Base-by-base conservation (phyloP, 768 basidiomycete genomes). In the Flagelloscypha sp. region DNA sequence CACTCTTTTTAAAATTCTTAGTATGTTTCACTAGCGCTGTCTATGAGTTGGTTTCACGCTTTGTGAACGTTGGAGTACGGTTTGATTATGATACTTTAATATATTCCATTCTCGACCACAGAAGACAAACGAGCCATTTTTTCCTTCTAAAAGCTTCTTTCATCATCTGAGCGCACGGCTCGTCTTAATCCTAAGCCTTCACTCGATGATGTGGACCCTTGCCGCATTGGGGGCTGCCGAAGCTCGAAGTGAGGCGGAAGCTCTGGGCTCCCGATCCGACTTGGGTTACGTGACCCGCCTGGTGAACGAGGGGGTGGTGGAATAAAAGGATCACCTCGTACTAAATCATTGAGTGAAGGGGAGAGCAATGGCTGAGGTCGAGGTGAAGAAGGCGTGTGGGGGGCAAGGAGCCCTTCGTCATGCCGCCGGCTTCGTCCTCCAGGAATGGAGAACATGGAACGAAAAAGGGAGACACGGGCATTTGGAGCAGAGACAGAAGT, bases 371-470 rank as follows among this genome's bases (percentile, higher is more conserved):
- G 38, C 4, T 30, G 37, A 23, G 41, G 20, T n/a, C n/a, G 33
- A 13, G 41, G 32, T 19, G 53, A 51, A 33, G 46, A 48, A 2
- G 76, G 72, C 11, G 79, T 66, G 9, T 63, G 73, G 10, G 80
- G 80, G 0, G 82, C 75, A 40, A 89, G 75, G 35, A 88, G 60
- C 9, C 84, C 87, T 45, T 84, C 78, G 24, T 66, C 63, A 33
- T 59, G 63, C 33, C 55, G 44, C 42, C 66, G 44, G 38, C 73
- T 36, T 50, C 51, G 3, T 64, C 56, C 44, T 70, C 58, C 56
- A 56, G 65, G 41, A 27, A 53, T 37, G 12, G 68, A 71, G 44
- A 79, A 66, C 30, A 84, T 60, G 9, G 79, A 74, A 39, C 80
- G 77, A 51, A 85, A 74, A 13, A 87, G 65, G 7, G 84, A 85